These are phyloP conservation scores for Hyaloscypha hepaticicola DNA, from an alignment of 495 filamentous ascomycete species.

Conservation along the genomic window DNA sequence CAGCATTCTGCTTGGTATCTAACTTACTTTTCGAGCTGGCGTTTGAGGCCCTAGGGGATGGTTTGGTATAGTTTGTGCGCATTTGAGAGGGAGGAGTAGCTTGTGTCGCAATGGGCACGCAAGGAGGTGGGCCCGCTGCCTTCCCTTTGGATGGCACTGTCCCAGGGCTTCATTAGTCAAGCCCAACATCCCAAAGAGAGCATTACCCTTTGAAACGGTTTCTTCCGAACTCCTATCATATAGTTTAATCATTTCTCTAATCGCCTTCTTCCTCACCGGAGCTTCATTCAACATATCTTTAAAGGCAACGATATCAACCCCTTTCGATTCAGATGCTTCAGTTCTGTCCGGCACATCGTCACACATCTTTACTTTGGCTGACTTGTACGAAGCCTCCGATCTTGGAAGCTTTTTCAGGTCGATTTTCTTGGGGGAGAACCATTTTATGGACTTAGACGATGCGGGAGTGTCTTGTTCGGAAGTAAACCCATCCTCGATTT, in stretches of 20 bases:
- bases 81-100: background rate
- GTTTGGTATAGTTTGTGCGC: background rate
- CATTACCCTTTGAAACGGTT: conserved; percentile 5
- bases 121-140: background rate
- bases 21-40: background rate
- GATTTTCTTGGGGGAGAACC: background rate
- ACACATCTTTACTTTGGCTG: background rate
- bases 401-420: background rate
- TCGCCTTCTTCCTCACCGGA: background rate
- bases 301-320: background rate
- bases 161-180: background rate
- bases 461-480: background rate
- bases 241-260: conserved; percentile 20
- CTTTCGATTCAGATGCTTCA: background rate
- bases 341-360: background rate
- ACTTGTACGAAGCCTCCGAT: background rate
- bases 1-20: background rate
- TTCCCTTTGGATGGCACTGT: background rate
- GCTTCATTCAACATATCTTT: conserved; percentile 3
- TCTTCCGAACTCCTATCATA: conserved; percentile 23
- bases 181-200: background rate
- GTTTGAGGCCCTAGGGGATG: background rate
- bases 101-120: background rate
- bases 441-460: background rate
- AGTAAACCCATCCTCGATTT: background rate